phyloP scores from a whole-genome alignment of 192 early-diverging fungal species.

The Backusella morwellensis region DNA sequence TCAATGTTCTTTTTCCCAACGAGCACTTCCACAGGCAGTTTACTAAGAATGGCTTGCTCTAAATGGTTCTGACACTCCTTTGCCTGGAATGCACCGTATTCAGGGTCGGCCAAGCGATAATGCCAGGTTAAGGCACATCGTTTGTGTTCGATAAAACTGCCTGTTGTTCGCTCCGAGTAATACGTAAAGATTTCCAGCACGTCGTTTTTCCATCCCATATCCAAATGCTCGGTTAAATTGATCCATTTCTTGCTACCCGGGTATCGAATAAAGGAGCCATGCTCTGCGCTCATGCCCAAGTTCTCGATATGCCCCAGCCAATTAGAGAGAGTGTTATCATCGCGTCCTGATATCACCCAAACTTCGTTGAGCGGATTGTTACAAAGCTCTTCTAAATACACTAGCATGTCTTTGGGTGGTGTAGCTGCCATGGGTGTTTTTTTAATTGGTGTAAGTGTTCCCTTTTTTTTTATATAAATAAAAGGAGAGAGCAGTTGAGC shows the following conservation, averaged over 20 bases:
- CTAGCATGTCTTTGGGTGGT: conserved; percentile 82
- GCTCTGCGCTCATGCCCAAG: conserved; percentile 89
- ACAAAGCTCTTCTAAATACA: conserved; percentile 63
- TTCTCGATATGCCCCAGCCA: conserved; percentile 79
- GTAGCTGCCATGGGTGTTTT: conserved; percentile 80
- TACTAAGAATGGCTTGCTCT: conserved; percentile 88
- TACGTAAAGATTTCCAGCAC: conserved; percentile 92
- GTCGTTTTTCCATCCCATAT: conserved; percentile 94
- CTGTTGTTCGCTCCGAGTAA: conserved; percentile 94
- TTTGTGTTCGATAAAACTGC: conserved; percentile 93
- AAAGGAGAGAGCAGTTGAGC: not conserved
- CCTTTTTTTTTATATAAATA: conserved; percentile 41
- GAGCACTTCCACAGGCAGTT: conserved; percentile 91
- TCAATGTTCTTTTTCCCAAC: conserved; percentile 97
- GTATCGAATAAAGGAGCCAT: conserved; percentile 91
- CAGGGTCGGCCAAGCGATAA: conserved; percentile 92
- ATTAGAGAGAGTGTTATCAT: conserved; percentile 77
- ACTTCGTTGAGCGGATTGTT: conserved; percentile 81
- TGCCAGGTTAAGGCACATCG: conserved; percentile 95
- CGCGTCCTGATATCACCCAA: conserved; percentile 92
- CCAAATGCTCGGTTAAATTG: conserved; percentile 67
- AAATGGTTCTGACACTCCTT: conserved; percentile 98
- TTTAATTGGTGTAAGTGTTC: conserved; percentile 89
- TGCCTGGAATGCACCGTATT: conserved; percentile 94
- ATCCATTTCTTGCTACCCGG: conserved; percentile 74